Evolutionary conservation across 2,329 filamentous ascomycete species (phyloP).

Genomic region (Diplodia mutila): DNA sequence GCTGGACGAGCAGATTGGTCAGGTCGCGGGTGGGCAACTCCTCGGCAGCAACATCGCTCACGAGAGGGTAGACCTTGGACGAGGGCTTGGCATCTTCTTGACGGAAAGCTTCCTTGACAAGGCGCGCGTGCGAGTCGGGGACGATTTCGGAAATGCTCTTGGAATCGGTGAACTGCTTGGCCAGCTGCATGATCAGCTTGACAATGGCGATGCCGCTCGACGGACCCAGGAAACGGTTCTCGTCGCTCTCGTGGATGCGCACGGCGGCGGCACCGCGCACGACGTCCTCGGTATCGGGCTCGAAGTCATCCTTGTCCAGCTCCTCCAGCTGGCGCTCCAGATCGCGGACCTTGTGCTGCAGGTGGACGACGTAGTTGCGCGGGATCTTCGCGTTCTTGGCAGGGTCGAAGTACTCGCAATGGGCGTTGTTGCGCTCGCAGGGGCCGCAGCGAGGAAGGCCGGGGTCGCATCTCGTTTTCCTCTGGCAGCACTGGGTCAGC

Average conservation of each 20-base stretch:
- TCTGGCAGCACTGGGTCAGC: constrained; percentile 54
- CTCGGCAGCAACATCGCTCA: constrained; percentile 80
- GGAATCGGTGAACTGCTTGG: constrained; percentile 88
- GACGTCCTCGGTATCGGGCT: constrained; percentile 78
- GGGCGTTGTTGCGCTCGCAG: constrained; percentile 87
- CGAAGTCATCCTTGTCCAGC: constrained; percentile 73
- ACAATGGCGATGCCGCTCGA: constrained; percentile 97
- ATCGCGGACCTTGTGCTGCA: constrained; percentile 82
- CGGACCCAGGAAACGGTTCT: constrained; percentile 87
- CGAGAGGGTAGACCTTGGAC: constrained; percentile 85
- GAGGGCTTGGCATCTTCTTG: constrained; percentile 68
- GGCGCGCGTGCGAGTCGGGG: constrained; percentile 69
- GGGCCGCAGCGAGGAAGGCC: constrained; percentile 88
- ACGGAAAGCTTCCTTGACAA: constrained; percentile 69
- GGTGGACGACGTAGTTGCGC: constrained; percentile 86
- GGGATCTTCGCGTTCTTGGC: constrained; percentile 83
- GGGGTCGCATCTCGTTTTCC: constrained; percentile 95
- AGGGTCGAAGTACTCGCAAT: constrained; percentile 95
- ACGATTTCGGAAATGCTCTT: constrained; percentile 92
- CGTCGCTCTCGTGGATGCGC: constrained; percentile 80
- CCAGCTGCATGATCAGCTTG: constrained; percentile 91
- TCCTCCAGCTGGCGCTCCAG: constrained; percentile 81
- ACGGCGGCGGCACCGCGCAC: constrained; percentile 85
- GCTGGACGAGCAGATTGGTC: constrained; percentile 77
- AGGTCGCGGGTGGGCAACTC: constrained; percentile 74